These are phyloP conservation scores for Scalesia atractyloides DNA, from an alignment of 129 eudicot species.

Conservation along the genomic window DNA sequence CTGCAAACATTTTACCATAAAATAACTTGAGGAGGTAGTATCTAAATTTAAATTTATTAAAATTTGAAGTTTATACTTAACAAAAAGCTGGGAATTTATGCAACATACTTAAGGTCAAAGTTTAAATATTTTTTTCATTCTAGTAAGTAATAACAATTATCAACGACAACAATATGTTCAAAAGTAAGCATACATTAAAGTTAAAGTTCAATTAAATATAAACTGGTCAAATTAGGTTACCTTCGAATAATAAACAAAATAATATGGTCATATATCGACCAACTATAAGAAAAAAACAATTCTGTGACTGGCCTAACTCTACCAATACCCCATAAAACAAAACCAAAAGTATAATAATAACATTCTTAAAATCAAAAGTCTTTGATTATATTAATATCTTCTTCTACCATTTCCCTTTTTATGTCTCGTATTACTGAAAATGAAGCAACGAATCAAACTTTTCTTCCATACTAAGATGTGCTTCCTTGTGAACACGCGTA, in stretches of 20 bases:
- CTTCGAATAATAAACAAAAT: conserved; percentile 1
- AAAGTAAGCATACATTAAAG: not conserved
- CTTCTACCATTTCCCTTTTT: not conserved
- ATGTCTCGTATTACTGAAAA: not conserved
- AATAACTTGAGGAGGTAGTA: not conserved
- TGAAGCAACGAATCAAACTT: not conserved
- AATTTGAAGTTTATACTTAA: too few relatives aligned
- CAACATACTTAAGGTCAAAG: not conserved
- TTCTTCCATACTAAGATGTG: conserved; percentile 14
- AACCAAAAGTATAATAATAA: not conserved
- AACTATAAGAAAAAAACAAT: not conserved
- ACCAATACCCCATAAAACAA: not conserved
- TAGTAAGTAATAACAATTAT: not conserved
- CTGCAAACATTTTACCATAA: not conserved
- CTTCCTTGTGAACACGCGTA: conserved; percentile 42
- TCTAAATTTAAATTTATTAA: not conserved
- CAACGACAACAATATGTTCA: not conserved
- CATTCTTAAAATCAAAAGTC: not conserved
- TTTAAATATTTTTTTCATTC: not conserved
- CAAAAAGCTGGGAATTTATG: too few relatives aligned
- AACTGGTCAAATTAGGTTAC: not conserved
- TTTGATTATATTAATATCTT: conserved; percentile 17
- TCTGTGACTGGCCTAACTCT: not conserved
- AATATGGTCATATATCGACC: conserved; percentile 18
- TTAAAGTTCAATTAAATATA: not conserved